These are phyloP conservation scores for Verruconis gallopava DNA, from an alignment of 2,329 filamentous ascomycete species.

Conservation along the genomic window DNA sequence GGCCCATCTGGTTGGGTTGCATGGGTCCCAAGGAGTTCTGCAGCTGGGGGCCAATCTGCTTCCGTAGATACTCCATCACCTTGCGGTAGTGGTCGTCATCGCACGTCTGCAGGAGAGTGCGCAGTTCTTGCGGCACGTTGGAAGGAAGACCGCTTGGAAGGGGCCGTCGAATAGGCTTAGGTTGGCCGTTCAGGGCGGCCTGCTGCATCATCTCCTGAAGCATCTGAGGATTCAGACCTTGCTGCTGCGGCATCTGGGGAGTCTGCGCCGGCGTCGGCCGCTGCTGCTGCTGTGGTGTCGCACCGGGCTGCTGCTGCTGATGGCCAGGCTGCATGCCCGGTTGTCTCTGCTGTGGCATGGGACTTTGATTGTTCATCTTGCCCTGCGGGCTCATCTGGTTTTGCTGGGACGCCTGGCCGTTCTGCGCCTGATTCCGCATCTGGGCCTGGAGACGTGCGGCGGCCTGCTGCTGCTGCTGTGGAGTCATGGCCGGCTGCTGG, in stretches of 20 bases:
- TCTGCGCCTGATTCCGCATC: neutral
- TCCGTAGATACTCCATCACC: neutral
- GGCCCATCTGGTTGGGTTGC: no score
- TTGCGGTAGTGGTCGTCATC: neutral
- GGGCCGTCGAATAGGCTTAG: neutral
- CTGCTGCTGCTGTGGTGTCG: neutral
- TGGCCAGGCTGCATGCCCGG: neutral
- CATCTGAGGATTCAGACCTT: neutral
- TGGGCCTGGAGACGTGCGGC: neutral
- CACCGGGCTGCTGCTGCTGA: neutral
- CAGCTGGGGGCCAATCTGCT: neutral
- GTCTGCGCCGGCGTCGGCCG: neutral
- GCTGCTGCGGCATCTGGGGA: neutral
- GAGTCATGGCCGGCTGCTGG: neutral
- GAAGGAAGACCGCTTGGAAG: neutral
- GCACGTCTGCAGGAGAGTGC: neutral
- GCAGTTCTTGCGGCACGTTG: neutral
- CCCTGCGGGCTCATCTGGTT: neutral
- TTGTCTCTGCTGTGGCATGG: neutral
- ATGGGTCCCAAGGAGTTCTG: neutral
- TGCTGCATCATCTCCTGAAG: neutral
- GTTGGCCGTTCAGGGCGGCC: neutral
- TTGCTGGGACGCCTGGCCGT: neutral
- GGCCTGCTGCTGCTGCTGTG: conserved; percentile 16
- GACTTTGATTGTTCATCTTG: neutral